Conservation (phyloP, 202 grass and related monocot genomes). For the Tripidium arundinaceum region DNA sequence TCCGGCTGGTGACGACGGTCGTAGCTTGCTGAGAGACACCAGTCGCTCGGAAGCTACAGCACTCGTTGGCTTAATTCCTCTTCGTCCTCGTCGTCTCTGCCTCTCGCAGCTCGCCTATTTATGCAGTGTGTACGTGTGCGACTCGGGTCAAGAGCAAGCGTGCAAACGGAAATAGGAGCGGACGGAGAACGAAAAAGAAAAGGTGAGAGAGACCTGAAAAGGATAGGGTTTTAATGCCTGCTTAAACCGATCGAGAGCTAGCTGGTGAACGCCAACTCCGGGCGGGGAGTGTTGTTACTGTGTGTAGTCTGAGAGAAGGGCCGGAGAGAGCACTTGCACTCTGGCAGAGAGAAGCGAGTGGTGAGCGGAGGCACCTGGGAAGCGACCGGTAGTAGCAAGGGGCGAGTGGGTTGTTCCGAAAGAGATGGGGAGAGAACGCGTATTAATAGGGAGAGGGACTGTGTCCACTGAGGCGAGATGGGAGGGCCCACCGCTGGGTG, state of each 20-base stretch:
- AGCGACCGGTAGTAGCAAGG: neutral
- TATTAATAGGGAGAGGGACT: slow-evolving; percentile 42
- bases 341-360: neutral
- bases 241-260: neutral
- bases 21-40: too few relatives aligned
- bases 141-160: slow-evolving; percentile 8
- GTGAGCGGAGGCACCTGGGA: neutral
- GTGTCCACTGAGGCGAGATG: neutral
- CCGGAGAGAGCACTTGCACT: neutral
- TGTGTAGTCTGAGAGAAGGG: neutral
- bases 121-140: neutral
- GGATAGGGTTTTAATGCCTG: neutral
- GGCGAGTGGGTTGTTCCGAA: slow-evolving; percentile 21
- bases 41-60: neutral
- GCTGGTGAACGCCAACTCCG: neutral
- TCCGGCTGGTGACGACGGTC: neutral
- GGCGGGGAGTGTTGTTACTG: neutral
- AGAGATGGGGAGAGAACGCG: slow-evolving; percentile 12
- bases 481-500: slow-evolving; percentile 18
- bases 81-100: too few relatives aligned
- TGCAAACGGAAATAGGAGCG: neutral
- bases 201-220: slow-evolving; percentile 21
- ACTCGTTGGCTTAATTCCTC: too few relatives aligned
- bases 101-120: too few relatives aligned
- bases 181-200: slow-evolving; percentile 1